Base-by-base conservation (phyloP, 306 rosid species). In the Vicia sativa region DNA sequence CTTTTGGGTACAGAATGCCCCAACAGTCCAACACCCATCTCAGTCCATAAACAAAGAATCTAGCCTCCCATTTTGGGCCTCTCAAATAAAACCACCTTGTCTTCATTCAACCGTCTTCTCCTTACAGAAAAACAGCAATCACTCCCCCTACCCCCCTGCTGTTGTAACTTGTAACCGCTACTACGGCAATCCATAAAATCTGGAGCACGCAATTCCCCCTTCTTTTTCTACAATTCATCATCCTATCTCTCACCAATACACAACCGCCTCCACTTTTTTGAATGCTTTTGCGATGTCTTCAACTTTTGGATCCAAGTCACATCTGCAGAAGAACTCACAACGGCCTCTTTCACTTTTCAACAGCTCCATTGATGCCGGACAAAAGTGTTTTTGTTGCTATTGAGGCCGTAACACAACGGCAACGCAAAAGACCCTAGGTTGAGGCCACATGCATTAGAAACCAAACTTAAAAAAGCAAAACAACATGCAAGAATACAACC, bases 401-500 rank as follows among this genome's bases (percentile, higher is more conserved):
- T 19, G n/a, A 7, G 7, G 7, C 8, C 57, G 3, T 21, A 19
- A 21, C 57, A 50, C 31, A 21, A 50, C 29, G 5, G 29, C 57
- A 9, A 9, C 31, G 3, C 6, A 21, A 50, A 50, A 6, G 31
- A 50, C 14, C 26, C 57, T 50, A 19, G 28, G 23, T 50, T 3
- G 57, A 4, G 26, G 57, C 28, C 57, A 50, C 57, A 3, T 10
- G 14, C 29, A 16, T 7, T 48, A 54, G 4, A 25, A 25, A 54
- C 5, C 37, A 26, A 25, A 54, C 37, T 25, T 12, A 0, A 26
- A 54, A 55, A 55, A 26, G 11, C 6, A 55, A 55, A 26, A 55
- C 29, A 55, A 62, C 11, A 62, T 19, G 43, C 19, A 71, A 35
- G 45, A 72, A 85, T 73, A 65, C 57, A 57, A 90, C 99, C 99